Evolutionary conservation across 2,329 filamentous ascomycete species (phyloP).

Genomic region (Zopfia rhizophila): DNA sequence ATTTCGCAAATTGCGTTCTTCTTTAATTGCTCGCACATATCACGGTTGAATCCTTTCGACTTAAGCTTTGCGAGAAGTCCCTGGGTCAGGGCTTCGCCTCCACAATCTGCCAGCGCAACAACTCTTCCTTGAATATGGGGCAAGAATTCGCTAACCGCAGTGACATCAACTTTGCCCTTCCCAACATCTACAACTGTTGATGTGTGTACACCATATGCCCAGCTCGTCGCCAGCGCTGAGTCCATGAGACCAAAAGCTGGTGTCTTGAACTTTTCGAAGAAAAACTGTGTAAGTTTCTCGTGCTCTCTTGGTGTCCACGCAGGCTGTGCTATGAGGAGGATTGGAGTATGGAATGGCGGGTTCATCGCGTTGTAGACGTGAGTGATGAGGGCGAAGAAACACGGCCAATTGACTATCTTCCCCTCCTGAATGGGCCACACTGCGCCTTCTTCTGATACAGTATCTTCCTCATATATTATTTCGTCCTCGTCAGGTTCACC

Average conservation of each 20-base stretch:
- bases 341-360: conserved; percentile 92
- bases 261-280: conserved; percentile 97
- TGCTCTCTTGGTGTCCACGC: conserved; percentile 90
- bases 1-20: conserved; percentile 71
- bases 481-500: conserved; percentile 65
- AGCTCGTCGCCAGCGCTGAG: conserved; percentile 81
- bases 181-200: conserved; percentile 93
- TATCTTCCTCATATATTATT: conserved; percentile 85
- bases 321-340: conserved; percentile 88
- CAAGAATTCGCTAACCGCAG: conserved; percentile 84
- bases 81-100: conserved; percentile 87
- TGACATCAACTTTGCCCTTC: conserved; percentile 90
- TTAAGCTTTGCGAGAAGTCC: conserved; percentile 74
- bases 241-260: conserved; percentile 92
- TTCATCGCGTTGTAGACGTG: conserved; percentile 91
- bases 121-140: conserved; percentile 75
- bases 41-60: conserved; percentile 65
- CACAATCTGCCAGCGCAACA: conserved; percentile 72
- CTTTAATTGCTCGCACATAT: conserved; percentile 74
- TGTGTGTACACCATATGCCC: conserved; percentile 82
- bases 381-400: conserved; percentile 91
- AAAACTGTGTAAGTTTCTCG: conserved; percentile 89
- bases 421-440: conserved; percentile 87
- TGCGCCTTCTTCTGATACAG: conserved; percentile 86
- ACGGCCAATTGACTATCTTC: conserved; percentile 87